Base-by-base conservation (phyloP, 139 green algal genomes). In the Microglena sp. region DNA sequence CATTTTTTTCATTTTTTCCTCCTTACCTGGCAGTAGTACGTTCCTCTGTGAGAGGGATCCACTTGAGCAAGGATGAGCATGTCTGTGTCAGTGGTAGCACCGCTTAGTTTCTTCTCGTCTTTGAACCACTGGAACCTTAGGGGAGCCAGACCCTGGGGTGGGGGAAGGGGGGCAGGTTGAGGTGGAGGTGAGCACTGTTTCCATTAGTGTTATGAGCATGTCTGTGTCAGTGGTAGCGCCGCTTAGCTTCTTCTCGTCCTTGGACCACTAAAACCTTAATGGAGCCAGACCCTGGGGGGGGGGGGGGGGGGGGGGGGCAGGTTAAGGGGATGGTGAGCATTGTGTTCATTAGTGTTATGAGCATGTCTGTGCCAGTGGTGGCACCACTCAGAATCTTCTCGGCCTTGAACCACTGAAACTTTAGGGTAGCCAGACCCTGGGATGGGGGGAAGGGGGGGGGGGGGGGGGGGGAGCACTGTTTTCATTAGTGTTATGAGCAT, bases 91-190 rank as follows among this genome's bases (percentile, higher is more conserved):
- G 66, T 40, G 4, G 81, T 85, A 21, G 72, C 77, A 6, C 68
- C 67, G 31, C 31, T 45, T 28, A 87, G 64, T 46, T 63, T 68
- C 35, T 67, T 65, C 27, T 68, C 67, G 50, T 83, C 75, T 58
- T 78, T 82, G 70, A 65, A 77, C 81, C 81, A 87, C 60, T 78
- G 69, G 73, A 82, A 87, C 7, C 62, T 54, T 28, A 87, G 70
- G 0, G 77, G 81, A 33, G 64, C 66, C 33, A 71, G 27, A 27
- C 75, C 78, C 78, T 85, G 66, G n/a, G n/a, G n/a, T n/a, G n/a
- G n/a, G n/a, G n/a, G n/a, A n/a, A n/a, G n/a, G n/a, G n/a, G n/a
- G n/a, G n/a, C n/a, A n/a, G n/a, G n/a, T n/a, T n/a, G n/a, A n/a
- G n/a, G n/a, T n/a, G n/a, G n/a, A n/a, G n/a, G n/a, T n/a, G n/a